Evolutionary conservation across 345 rosid species (phyloP).

Genomic region (Salix exigua): DNA sequence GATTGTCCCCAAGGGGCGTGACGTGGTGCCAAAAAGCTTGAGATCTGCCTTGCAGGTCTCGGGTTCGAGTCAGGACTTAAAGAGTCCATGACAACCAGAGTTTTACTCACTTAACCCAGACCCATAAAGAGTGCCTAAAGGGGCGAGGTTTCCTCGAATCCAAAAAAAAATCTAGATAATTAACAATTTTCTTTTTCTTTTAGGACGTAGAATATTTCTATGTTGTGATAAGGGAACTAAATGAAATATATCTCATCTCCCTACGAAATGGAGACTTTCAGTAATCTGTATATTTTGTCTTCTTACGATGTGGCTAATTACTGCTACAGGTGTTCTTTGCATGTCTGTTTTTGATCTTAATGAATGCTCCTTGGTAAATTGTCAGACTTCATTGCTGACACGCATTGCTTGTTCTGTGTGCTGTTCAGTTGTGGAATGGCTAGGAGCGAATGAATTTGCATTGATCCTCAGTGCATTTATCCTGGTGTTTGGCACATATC

Average conservation of each 20-base stretch:
- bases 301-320: background rate
- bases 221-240: background rate
- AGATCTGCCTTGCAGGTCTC: no score
- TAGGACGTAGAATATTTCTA: background rate
- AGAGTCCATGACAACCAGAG: rapidly evolving
- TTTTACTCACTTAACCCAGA: no score
- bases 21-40: no score
- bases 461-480: slow-evolving; percentile 28
- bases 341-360: background rate
- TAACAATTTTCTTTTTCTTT: background rate
- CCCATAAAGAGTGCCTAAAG: no score
- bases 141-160: no score
- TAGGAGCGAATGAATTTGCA: slow-evolving; percentile 36
- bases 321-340: background rate
- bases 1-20: background rate
- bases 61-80: no score
- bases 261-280: no score
- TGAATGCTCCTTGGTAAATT: background rate
- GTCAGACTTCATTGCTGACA: background rate
- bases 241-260: background rate
- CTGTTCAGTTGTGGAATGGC: slow-evolving; percentile 48
- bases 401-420: background rate
- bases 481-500: slow-evolving; percentile 47
- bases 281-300: background rate
- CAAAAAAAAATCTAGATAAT: no score